A percentile compares a stretch with the other conserved stretches of the same genome.
Evolutionary conservation across 805 yeast genomes (phyloP).

Genomic region (Saturnispora gosingensis): DNA sequence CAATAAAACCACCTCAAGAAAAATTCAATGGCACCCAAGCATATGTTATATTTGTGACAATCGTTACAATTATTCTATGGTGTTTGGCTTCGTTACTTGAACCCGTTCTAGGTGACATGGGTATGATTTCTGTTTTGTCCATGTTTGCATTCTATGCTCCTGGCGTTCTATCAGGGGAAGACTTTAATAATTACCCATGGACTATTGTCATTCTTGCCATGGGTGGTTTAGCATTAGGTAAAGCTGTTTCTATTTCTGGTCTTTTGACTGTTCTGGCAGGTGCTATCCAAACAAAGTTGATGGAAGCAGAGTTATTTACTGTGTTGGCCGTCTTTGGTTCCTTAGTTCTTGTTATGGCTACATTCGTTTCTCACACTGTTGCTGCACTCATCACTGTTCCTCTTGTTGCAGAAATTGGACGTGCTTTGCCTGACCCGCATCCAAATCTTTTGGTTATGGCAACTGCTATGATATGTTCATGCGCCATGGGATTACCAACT

Average conservation of each 20-base stretch:
- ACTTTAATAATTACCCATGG: slow-evolving; percentile 94
- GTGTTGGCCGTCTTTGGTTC: slow-evolving; percentile 74
- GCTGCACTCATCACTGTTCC: slow-evolving; percentile 94
- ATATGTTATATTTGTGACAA: slow-evolving; percentile 60
- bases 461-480: slow-evolving; percentile 66
- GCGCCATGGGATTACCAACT: slow-evolving; percentile 97
- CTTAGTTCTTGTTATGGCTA: slow-evolving; percentile 74
- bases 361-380: slow-evolving; percentile 94
- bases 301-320: slow-evolving; percentile 58
- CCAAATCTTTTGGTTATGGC: slow-evolving; percentile 71
- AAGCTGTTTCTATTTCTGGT: slow-evolving; percentile 90
- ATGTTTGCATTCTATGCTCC: slow-evolving; percentile 88
- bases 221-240: slow-evolving; percentile 97
- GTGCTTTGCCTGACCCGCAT: slow-evolving; percentile 64
- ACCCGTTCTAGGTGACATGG: slow-evolving; percentile 84
- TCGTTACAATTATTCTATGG: slow-evolving; percentile 77
- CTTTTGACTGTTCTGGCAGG: slow-evolving; percentile 69
- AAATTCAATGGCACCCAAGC: slow-evolving; percentile 64
- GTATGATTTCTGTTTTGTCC: slow-evolving; percentile 88
- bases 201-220: slow-evolving; percentile 90
- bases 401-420: slow-evolving; percentile 83
- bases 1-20: slow-evolving; percentile 56
- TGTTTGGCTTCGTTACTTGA: slow-evolving; percentile 74
- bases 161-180: slow-evolving; percentile 78
- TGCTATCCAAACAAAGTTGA: slow-evolving; percentile 55